Base-by-base conservation (phyloP, 2,329 filamentous ascomycete genomes). In the Arachnomyces sp. region DNA sequence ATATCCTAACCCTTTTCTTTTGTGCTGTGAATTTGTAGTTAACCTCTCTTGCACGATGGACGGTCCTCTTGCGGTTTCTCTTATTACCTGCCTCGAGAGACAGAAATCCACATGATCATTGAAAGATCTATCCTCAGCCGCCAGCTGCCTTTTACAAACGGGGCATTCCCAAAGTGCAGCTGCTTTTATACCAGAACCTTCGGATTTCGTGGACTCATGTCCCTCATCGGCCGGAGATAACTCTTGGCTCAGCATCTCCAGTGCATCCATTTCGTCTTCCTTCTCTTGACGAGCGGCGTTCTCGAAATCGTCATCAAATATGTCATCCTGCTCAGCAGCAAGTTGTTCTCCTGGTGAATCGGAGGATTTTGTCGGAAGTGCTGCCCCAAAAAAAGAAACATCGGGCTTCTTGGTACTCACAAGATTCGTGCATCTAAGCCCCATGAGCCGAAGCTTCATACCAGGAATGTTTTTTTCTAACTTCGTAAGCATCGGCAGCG, bases 71-170 rank as follows among this genome's bases (percentile, higher is more conserved):
- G 21, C 81, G 0, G 79, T 83, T 53, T 95, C 86, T 34, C 82
- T 82, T 52, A 98, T 96, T 0, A 87, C 86, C 54, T 85, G 79
- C 40, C 82, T 74, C 1, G 89, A 95, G 1, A 98, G 73, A 59
- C 92, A 98, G 7, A 84, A 75, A 59, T 98, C 92, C 38, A 98
- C 88, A 55, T 98, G 92, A 42, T 84, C 78, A 51, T 98, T 98
- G 64, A 96, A 94, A 1, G 66, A 68, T 34, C 73, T 73, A 57
- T 95, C 87, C 36, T 90, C 74, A 0, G 87, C 77, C 1, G 69
- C 55, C 54, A 95, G 89, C 0, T 86, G 81, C 12, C 82, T 71
- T n/a, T 69, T 66, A 60, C 92, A 98, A 33, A 96, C 85, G 0
- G 92, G 92, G 60, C 92, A 98, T 29, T 82, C 74, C 89, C 89